These are phyloP conservation scores for Holtermannia corniformis DNA, from an alignment of 768 basidiomycete species.

Conservation along the genomic window DNA sequence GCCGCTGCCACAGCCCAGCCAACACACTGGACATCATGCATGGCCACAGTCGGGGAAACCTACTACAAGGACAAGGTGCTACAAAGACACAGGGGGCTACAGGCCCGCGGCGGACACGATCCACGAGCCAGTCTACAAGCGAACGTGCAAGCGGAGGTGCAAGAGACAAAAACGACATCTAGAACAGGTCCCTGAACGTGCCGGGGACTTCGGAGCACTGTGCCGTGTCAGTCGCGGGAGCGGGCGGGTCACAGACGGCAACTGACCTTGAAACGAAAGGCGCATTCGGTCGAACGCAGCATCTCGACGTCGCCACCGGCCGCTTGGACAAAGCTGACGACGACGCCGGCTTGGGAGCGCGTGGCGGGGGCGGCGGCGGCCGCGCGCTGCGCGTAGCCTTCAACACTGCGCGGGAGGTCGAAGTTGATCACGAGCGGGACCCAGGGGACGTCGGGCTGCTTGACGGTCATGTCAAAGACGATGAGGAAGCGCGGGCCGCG, in stretches of 20 bases:
- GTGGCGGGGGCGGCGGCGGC: constrained; percentile 33
- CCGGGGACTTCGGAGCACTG: constrained; percentile 18
- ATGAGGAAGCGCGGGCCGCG: constrained; percentile 53
- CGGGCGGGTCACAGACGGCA: background rate
- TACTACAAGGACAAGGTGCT: too few relatives aligned
- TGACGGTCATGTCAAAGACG: constrained; percentile 87
- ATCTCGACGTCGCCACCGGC: constrained; percentile 97
- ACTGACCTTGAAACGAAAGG: constrained; percentile 53
- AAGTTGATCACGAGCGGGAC: constrained; percentile 93
- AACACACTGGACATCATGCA: too few relatives aligned
- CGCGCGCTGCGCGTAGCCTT: constrained; percentile 88
- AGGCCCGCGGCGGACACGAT: too few relatives aligned
- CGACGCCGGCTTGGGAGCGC: constrained; percentile 60
- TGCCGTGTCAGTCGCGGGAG: constrained; percentile 1
- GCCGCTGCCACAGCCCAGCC: too few relatives aligned
- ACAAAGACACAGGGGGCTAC: too few relatives aligned
- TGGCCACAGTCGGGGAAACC: too few relatives aligned
- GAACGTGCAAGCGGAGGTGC: too few relatives aligned
- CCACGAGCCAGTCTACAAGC: too few relatives aligned
- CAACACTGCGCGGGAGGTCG: constrained; percentile 56
- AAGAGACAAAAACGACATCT: too few relatives aligned
- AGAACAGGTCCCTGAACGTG: constrained; percentile 18
- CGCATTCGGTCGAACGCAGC: constrained; percentile 96
- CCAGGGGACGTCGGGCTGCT: constrained; percentile 77
- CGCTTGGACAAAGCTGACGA: constrained; percentile 94